Base-by-base conservation (phyloP, 371 early-diverging fungal species). In the Haplosporangium sp. region DNA sequence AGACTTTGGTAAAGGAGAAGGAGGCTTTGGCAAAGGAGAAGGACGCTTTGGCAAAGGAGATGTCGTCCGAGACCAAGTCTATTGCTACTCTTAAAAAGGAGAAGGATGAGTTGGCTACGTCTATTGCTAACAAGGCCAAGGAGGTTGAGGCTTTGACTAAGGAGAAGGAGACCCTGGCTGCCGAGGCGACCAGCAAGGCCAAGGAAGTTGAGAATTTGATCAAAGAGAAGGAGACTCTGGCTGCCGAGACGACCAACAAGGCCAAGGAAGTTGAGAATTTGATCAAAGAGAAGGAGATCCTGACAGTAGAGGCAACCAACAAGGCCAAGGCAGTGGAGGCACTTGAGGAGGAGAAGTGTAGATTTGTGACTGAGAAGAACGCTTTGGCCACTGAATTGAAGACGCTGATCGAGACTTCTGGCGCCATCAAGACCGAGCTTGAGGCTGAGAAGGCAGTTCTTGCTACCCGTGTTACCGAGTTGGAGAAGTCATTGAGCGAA, bases 401-500 rank as follows among this genome's bases (percentile, higher is more conserved):
- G 59, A 58, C 50, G 2, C 40, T 70, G 64, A 57, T 51, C 16
- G 69, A 74, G 58, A 65, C 65, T 29, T 63, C 69, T 6, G 41
- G 55, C 11, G 66, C 47, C 5, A 56, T 43, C 37, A 69, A 68
- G 66, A 51, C 47, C 21, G 62, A 69, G 48, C 50, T 67, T n/a
- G 65, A 74, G 62, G 54, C 65, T 36, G 64, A 74, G 53, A 53
- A 67, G 36, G 52, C 57, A 5, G 40, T 43, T 13, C 60, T 73
- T 5, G 14, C 48, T 14, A 65, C 65, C 0, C 75, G 75, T 51
- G 59, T 75, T 37, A 45, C 61, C 50, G 69, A 69, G 50, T 56
- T 75, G 55, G 70, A 76, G 61, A 67, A 67, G 64, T 52, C 66
- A 54, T 36, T 70, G 59, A 55, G 18, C 38, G 59, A 60, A 48